Percentiles rank a stretch among this genome's conserved stretches.
phyloP scores from a whole-genome alignment of 31 red algal genomes.

The Endocladia muricata region DNA sequence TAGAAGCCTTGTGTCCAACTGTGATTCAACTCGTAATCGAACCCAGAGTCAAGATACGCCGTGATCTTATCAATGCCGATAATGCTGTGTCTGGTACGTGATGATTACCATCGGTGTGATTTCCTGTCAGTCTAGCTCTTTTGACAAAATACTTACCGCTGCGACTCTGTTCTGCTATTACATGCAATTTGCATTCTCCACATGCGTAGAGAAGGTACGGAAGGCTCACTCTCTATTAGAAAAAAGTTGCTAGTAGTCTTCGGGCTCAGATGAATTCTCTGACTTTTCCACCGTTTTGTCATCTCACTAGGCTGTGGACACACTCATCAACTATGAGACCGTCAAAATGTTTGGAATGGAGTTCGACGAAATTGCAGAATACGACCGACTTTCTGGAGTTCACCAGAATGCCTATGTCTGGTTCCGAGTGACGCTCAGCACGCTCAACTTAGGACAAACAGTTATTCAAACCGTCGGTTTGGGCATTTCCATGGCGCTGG shows the following conservation, averaged over 20 bases:
- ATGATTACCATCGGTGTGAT: too few relatives aligned
- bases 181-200: too few relatives aligned
- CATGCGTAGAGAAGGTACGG: too few relatives aligned
- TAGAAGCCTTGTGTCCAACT: too few relatives aligned
- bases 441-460: slow-evolving; percentile 70
- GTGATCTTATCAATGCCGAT: slow-evolving; percentile 54
- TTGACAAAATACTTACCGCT: too few relatives aligned
- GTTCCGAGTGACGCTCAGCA: slow-evolving; percentile 35
- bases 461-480: slow-evolving; percentile 57
- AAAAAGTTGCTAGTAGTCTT: too few relatives aligned
- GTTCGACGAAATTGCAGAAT: slow-evolving; percentile 47
- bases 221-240: too few relatives aligned
- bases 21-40: too few relatives aligned
- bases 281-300: slow-evolving; percentile 3
- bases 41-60: slow-evolving; percentile 31
- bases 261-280: not conserved
- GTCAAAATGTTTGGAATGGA: slow-evolving; percentile 86
- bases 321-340: slow-evolving; percentile 63
- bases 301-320: slow-evolving; percentile 38
- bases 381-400: slow-evolving; percentile 13
- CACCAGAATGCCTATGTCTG: slow-evolving; percentile 32
- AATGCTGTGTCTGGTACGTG: slow-evolving; percentile 54
- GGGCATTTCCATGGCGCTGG: slow-evolving; percentile 48
- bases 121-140: too few relatives aligned
- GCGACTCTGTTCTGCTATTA: too few relatives aligned